Evolutionary conservation across 108 stramenopile genomes (phyloP).

Genomic region (Fragilariopsis cylindrus): DNA sequence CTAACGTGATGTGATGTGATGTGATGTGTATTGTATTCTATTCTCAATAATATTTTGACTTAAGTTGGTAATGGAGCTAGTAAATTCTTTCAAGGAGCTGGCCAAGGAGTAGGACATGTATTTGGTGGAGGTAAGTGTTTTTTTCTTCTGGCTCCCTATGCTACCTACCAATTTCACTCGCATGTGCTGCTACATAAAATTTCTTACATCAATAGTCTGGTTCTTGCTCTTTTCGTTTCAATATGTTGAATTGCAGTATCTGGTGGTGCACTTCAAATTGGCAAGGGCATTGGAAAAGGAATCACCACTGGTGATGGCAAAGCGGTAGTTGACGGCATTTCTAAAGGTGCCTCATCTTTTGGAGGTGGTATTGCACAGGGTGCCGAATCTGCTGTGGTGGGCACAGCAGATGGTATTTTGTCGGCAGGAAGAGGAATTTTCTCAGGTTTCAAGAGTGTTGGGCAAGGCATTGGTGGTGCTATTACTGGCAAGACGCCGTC

Average conservation of each 20-base stretch:
- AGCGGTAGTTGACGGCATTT: conserved; percentile 63
- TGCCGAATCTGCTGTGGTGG: conserved; percentile 70
- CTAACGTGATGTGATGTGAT: too few species aligned
- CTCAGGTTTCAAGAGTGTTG: conserved; percentile 70
- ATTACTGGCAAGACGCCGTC: conserved; percentile 43
- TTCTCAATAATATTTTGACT: neutral
- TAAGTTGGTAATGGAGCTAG: conserved; percentile 79
- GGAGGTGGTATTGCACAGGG: conserved; percentile 80
- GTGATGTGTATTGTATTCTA: too few species aligned
- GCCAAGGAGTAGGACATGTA: conserved; percentile 84
- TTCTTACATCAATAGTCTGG: neutral
- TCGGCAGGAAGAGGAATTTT: conserved; percentile 77
- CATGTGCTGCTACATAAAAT: too few species aligned
- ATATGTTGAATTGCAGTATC: conserved; percentile 38
- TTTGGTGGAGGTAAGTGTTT: conserved; percentile 65
- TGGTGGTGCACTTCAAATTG: conserved; percentile 69
- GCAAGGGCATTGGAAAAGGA: conserved; percentile 82
- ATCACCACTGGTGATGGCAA: conserved; percentile 73
- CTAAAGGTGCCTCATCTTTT: conserved; percentile 64
- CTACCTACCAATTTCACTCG: neutral
- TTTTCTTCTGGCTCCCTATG: neutral
- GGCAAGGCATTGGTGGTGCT: conserved; percentile 72
- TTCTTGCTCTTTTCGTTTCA: neutral
- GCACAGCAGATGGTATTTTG: conserved; percentile 78
- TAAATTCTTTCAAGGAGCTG: conserved; percentile 73